These are phyloP conservation scores for Cnidoscolus chayamansa DNA, from an alignment of 441 rosid species.

Conservation along the genomic window DNA sequence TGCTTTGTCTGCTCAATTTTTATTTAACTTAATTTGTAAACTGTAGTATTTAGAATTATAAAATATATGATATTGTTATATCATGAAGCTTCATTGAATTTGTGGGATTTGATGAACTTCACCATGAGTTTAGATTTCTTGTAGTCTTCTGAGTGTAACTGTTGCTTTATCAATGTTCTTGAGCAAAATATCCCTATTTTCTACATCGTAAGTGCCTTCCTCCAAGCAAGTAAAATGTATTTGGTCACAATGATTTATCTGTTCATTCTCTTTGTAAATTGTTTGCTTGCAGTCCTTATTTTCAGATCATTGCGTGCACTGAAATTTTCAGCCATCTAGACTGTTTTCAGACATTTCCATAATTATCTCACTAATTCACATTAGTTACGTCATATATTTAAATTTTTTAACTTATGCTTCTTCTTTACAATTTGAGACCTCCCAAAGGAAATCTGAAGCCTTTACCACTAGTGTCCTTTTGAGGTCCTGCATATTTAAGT, in stretches of 20 bases:
- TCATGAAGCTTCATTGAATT: not conserved
- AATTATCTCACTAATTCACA: not conserved
- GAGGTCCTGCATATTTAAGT: not conserved
- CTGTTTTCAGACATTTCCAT: not conserved
- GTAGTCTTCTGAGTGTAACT: not conserved
- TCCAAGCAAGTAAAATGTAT: not conserved
- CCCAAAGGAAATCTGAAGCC: not conserved
- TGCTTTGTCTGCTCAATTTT: too few species aligned
- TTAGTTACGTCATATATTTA: not conserved
- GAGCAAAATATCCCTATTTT: not conserved
- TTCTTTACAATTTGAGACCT: not conserved
- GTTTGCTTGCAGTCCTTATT: not conserved
- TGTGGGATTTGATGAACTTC: not conserved
- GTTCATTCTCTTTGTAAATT: slow-evolving; percentile 1
- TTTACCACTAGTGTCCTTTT: not conserved
- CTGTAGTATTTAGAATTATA: not conserved
- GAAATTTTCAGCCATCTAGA: not conserved
- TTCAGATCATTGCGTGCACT: not conserved
- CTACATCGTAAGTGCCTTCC: not conserved
- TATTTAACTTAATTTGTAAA: too few species aligned
- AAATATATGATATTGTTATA: not conserved
- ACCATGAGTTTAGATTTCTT: not conserved
- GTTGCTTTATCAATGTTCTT: not conserved
- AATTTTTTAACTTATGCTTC: too few species aligned
- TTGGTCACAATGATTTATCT: not conserved